Base-by-base conservation (phyloP, 176 grass and related monocot genomes). In the Aegilops longissima region DNA sequence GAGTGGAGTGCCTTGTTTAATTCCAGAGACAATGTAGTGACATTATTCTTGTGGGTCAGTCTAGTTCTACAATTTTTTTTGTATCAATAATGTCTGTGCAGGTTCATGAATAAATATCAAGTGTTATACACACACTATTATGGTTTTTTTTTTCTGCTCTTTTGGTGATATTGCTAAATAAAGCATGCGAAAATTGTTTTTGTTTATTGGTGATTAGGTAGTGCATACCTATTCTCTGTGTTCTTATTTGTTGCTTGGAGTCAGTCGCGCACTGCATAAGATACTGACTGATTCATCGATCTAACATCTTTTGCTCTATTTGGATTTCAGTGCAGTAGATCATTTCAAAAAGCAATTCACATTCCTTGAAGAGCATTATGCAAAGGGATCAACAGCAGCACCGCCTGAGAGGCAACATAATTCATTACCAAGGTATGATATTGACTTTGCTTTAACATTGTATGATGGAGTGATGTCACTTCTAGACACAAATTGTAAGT, bases 321-420 rank as follows among this genome's bases (percentile, higher is more conserved):
- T 0, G 51, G 44, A 71, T 90, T 88, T 75, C 87, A 98, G 97
- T 91, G 94, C 97, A 33, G 88, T 98, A 31, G 97, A 98, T 80
- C 92, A 98, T 80, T 98, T 96, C 68, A 96, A 92, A 73, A 96
- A 94, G 73, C 97, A 96, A 78, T 98, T 96, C 85, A 80, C 90
- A 56, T 94, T 93, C 71, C 97, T 98, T 83, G 97, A 98, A 87
- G 96, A 98, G 80, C 92, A 98, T 72, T 94, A 95, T 83, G 92
- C 90, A 40, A 96, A 98, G 82, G 92, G 90, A 82, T 93, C 88
- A 39, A 85, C 89, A 61, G 90, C 90, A 47, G 21, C 89, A 44
- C 92, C 97, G 70, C 90, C 88, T 86, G 94, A 98, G 65, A 95
- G 97, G 73, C 94, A 98, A 88, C 94, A 98, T 88, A 91, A 86